Base-by-base conservation (phyloP, 2,329 filamentous ascomycete species). In the Bretziella fagacearum region DNA sequence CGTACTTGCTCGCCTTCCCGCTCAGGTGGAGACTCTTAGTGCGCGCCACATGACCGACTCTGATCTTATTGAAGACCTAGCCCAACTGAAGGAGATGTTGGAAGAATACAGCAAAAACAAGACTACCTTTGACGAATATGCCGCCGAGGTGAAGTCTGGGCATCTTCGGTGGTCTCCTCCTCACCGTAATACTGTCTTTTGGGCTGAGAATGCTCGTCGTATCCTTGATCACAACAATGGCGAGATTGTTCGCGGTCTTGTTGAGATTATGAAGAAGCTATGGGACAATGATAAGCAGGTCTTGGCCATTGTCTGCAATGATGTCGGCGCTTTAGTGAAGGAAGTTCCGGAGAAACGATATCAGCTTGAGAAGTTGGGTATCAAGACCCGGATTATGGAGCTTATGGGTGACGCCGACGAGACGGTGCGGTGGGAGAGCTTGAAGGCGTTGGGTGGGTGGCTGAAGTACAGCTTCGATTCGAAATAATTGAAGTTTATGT, bases 91-190 rank as follows among this genome's bases (percentile, higher is more conserved):
- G 59, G 72, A 77, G 53, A 71, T 77, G 62, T 63, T 79, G 3
- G 76, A 79, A 29, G 76, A 80, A 53, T 79, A 80, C 58, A 77
- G 73, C 52, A 77, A 77, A 61, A 80, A 74, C 49, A 79, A 80
- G 65, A 79, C 75, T 11, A 84, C 86, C 45, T 78, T 94, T 51
- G 85, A 93, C 53, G 86, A 94, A 58, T 94, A 94, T 60, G 77
- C 85, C 4, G 83, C 82, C 48, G 87, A 95, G 63, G 73, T 95
- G 44, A 74, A 82, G 56, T 79, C 83, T 2, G 87, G 87, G 29
- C 86, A 94, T 59, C 71, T 95, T 47, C 80, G 85, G 57, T 95
- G 87, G 87, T 91, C 84, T 4, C 87, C 87, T 25, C 86, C 87
- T 32, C 87, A 95, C 64, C 79, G 83, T 56, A 89, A 81, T 65